Percentiles rank a stretch among this genome's conserved stretches.
phyloP scores from a whole-genome alignment of 2,329 filamentous ascomycete species.

The Dothideomycetidae sp. region DNA sequence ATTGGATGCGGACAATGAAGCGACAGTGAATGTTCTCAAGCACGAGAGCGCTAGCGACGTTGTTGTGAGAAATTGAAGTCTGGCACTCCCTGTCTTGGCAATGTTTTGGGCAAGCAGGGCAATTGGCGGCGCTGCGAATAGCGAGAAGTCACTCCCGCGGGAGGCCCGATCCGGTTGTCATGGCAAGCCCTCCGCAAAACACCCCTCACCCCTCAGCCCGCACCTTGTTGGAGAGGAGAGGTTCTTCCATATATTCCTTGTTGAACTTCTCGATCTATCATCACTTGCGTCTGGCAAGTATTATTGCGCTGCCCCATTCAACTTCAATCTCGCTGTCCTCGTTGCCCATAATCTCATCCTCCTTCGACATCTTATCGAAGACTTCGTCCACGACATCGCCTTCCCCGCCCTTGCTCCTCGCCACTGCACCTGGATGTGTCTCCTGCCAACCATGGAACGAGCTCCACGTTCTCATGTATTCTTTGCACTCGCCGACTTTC shows the following conservation, averaged over 20 bases:
- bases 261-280: neutral
- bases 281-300: constrained; percentile 38
- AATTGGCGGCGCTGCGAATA: constrained; percentile 1
- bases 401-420: constrained; percentile 38
- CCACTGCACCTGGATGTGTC: constrained; percentile 37
- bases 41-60: neutral
- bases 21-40: neutral
- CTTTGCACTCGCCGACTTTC: constrained; percentile 44
- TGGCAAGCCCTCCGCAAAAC: neutral
- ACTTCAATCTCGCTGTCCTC: constrained; percentile 36
- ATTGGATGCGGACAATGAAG: neutral
- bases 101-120: constrained; percentile 4
- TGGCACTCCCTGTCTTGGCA: constrained; percentile 1
- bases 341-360: constrained; percentile 40
- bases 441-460: constrained; percentile 45
- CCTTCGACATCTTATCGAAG: constrained; percentile 43
- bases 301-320: constrained; percentile 47
- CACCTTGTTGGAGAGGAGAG: no score
- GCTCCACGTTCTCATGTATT: constrained; percentile 49
- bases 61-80: neutral
- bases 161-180: constrained; percentile 3
- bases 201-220: no score
- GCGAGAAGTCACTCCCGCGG: constrained; percentile 3
- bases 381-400: constrained; percentile 50
- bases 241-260: neutral